Evolutionary conservation across 148 eudicot genomes (phyloP).

Genomic region (Vaccinium myrtillus): DNA sequence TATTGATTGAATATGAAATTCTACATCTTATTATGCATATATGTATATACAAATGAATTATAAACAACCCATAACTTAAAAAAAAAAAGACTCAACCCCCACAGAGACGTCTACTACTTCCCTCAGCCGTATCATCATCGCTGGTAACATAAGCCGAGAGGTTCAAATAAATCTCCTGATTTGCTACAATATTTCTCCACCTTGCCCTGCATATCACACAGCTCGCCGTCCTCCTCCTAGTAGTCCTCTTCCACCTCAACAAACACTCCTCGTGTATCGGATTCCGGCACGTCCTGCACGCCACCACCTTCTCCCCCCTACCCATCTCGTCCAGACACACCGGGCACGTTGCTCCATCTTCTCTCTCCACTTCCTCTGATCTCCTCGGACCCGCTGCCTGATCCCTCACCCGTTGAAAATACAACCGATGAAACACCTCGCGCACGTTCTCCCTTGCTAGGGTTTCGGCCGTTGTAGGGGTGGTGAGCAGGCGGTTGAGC

Average conservation of each 20-base stretch:
- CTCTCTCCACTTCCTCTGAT: conserved; percentile 19
- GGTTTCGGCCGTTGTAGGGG: conserved; percentile 39
- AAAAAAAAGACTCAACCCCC: not conserved
- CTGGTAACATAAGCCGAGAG: conserved; percentile 51
- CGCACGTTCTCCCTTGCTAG: conserved; percentile 47
- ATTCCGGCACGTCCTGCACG: conserved; percentile 72
- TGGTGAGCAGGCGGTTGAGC: conserved; percentile 48
- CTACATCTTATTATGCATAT: conserved; percentile 10
- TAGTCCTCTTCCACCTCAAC: conserved; percentile 69
- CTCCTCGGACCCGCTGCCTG: not conserved
- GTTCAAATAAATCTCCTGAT: conserved; percentile 61
- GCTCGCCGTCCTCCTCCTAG: conserved; percentile 52
- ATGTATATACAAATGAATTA: conserved; percentile 3
- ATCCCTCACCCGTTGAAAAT: conserved; percentile 24
- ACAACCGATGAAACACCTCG: conserved; percentile 60
- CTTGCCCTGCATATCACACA: conserved; percentile 90
- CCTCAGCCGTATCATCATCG: conserved; percentile 30
- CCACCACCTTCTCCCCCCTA: conserved; percentile 47
- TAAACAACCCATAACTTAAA: not conserved
- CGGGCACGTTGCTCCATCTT: conserved; percentile 65
- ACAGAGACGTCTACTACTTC: conserved; percentile 19
- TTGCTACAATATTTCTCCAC: conserved; percentile 46
- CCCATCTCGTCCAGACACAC: conserved; percentile 83
- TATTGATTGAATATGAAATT: not conserved
- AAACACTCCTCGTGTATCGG: conserved; percentile 74